A percentile compares a stretch with the other conserved stretches of the same genome.
Evolutionary conservation across 257 asterid species (phyloP).

Genomic region (Primulina huaijiensis): DNA sequence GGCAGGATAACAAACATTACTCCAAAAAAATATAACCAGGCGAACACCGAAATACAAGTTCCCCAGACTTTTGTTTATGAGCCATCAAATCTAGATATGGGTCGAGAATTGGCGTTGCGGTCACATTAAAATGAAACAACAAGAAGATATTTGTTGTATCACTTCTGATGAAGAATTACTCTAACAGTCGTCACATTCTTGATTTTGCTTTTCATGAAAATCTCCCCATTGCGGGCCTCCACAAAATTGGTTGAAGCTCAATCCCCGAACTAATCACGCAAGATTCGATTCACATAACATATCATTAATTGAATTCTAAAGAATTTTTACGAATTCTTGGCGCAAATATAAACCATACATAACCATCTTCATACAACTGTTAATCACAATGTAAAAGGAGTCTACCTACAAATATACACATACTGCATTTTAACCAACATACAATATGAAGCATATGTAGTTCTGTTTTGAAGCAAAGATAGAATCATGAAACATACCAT

Average conservation of each 20-base stretch:
- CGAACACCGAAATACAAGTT: no score
- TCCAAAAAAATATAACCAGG: background rate
- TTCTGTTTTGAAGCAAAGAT: background rate
- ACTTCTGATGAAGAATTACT: background rate
- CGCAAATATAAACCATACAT: background rate
- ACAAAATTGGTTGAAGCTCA: background rate
- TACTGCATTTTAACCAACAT: background rate
- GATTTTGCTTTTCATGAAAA: background rate
- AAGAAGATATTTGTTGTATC: background rate
- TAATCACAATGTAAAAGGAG: background rate
- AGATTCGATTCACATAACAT: background rate
- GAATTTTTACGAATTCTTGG: constrained; percentile 9
- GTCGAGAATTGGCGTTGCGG: background rate
- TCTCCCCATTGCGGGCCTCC: background rate
- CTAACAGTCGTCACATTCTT: background rate
- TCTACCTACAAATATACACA: background rate
- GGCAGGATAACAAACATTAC: background rate
- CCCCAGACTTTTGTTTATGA: background rate
- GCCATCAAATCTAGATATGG: background rate
- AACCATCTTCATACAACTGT: background rate
- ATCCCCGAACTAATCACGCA: constrained; percentile 1
- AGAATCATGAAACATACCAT: constrained; percentile 48
- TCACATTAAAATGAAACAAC: background rate
- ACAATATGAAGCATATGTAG: background rate
- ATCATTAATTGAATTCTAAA: background rate